phyloP scores from a whole-genome alignment of 805 yeast genomes.

The Metschnikowia noctiluminum region DNA sequence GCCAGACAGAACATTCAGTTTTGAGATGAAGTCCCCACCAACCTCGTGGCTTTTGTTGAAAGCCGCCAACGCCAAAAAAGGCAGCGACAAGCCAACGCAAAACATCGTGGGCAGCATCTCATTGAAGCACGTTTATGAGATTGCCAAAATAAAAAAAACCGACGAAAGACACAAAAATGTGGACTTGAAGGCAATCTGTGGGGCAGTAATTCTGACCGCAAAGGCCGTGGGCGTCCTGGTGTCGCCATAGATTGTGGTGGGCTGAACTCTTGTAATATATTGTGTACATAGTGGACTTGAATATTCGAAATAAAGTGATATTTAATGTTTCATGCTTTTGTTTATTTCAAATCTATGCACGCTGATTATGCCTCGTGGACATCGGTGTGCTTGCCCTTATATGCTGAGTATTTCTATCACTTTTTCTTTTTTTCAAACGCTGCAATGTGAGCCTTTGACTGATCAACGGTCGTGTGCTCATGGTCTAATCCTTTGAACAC shows the following conservation, averaged over 20 bases:
- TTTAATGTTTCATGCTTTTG: too few species aligned
- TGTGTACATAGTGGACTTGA: conserved; percentile 13
- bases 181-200: conserved; percentile 72
- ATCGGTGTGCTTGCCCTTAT: too few species aligned
- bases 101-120: conserved; percentile 61
- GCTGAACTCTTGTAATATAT: conserved; percentile 5
- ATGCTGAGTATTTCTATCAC: conserved; percentile 3
- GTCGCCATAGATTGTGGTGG: conserved; percentile 43
- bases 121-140: conserved; percentile 88
- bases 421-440: conserved; percentile 82
- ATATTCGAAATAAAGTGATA: neutral
- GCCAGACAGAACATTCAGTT: conserved; percentile 88
- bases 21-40: conserved; percentile 87
- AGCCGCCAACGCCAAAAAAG: conserved; percentile 79
- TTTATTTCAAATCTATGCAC: too few species aligned
- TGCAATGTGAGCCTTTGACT: conserved; percentile 93
- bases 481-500: conserved; percentile 55
- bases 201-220: conserved; percentile 85
- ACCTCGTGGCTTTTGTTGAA: conserved; percentile 81
- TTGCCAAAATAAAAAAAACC: conserved; percentile 87
- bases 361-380: too few species aligned
- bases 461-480: conserved; percentile 84
- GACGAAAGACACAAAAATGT: conserved; percentile 74
- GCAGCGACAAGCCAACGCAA: conserved; percentile 63
- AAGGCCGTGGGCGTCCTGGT: conserved; percentile 83